Conservation (phyloP, 2,329 filamentous ascomycete species). For the Neophaeococcomyces aloes region DNA sequence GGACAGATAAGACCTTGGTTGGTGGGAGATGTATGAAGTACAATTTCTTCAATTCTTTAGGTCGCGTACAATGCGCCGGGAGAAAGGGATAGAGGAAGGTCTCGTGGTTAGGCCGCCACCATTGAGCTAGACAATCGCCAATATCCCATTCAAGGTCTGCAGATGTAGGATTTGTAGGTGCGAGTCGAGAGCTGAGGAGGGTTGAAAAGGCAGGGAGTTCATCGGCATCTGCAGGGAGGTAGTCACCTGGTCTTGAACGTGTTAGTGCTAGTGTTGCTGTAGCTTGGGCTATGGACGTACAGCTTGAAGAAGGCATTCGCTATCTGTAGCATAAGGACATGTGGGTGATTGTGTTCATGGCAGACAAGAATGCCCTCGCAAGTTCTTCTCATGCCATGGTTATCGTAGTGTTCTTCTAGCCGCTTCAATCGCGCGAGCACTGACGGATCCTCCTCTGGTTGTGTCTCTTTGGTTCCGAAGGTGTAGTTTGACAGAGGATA, state of each 20-base stretch:
- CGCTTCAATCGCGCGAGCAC: conserved; percentile 86
- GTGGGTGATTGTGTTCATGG: conserved; percentile 97
- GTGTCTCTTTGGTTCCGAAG: conserved; percentile 95
- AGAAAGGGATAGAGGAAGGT: conserved; percentile 99
- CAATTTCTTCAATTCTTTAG: conserved; percentile 98
- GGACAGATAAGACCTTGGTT: conserved; percentile 87
- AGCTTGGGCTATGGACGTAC: conserved; percentile 26
- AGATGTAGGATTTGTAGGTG: conserved; percentile 80
- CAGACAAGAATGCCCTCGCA: conserved; percentile 96
- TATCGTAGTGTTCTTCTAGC: conserved; percentile 86
- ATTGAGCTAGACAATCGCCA: conserved; percentile 88
- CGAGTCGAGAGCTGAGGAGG: conserved; percentile 82
- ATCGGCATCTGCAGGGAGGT: conserved; percentile 73
- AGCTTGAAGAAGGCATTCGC: conserved; percentile 99
- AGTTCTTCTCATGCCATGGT: conserved; percentile 91
- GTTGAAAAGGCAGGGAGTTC: conserved; percentile 92
- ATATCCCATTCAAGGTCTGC: conserved; percentile 65
- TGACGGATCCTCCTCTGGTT: conserved; percentile 94
- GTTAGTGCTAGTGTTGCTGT: conserved; percentile 4
- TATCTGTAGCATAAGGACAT: conserved; percentile 98
- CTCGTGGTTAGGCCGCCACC: conserved; percentile 98
- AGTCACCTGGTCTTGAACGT: conserved; percentile 65
- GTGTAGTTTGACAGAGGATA: conserved; percentile 98
- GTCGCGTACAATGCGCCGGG: conserved; percentile 85
- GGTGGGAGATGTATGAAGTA: conserved; percentile 93